phyloP scores from a whole-genome alignment of 2,329 filamentous ascomycete genomes.

The Orbilia javanica region DNA sequence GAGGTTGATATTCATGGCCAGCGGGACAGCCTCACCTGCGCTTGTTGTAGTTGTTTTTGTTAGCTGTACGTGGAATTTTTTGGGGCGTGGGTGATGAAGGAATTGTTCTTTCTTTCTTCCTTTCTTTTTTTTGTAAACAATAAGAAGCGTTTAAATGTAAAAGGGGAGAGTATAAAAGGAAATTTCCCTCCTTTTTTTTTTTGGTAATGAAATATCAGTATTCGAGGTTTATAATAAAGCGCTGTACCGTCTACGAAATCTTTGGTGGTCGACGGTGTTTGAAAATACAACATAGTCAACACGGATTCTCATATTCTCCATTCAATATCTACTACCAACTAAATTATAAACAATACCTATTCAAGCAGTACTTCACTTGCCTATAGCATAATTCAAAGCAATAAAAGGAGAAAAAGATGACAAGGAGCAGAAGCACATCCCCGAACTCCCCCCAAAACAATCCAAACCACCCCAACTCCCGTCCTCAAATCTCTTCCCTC shows the following conservation, averaged over 20 bases:
- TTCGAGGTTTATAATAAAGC: no score
- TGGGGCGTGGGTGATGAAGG: no score
- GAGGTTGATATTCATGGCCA: not conserved
- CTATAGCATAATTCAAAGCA: no score
- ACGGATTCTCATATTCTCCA: not conserved
- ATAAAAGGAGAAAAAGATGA: slow-evolving; percentile 21
- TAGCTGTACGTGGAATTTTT: no score
- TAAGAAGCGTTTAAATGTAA: no score
- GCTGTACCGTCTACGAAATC: not conserved
- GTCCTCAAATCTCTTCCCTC: slow-evolving; percentile 2
- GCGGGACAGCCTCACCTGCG: not conserved
- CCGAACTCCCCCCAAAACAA: slow-evolving; percentile 11
- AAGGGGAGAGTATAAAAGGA: no score
- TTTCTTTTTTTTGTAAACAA: no score
- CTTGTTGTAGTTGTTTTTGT: no score
- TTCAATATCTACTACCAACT: not conserved
- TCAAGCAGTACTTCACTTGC: no score
- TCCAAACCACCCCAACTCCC: not conserved
- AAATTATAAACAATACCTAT: no score
- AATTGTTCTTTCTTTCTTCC: not conserved
- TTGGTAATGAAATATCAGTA: no score
- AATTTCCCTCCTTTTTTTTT: no score
- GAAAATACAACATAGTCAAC: slow-evolving; percentile 42
- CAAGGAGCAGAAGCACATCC: slow-evolving; percentile 30
- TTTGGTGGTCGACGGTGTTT: not conserved